Base-by-base conservation (phyloP, 2,329 filamentous ascomycete genomes). In the Fusarium sp. region DNA sequence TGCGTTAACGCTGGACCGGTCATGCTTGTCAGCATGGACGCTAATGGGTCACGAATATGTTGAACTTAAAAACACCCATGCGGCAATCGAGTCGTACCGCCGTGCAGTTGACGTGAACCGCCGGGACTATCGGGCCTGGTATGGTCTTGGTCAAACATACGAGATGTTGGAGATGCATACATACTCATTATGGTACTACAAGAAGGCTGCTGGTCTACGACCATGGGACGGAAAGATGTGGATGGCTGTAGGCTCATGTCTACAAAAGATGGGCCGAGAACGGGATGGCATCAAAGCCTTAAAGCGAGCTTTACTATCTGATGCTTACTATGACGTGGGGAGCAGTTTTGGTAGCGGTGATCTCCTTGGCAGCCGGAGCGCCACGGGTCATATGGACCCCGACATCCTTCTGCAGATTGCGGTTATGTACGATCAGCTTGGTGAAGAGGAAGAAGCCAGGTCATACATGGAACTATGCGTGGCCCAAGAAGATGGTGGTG, bases 21-120 rank as follows among this genome's bases (percentile, higher is more conserved):
- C 91, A 31, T 99, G 96, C 79, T 87, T 98, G 21, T 97, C 94
- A 1, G 96, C 96, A 4, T 99, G 96, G 96, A 99, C 96, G 0
- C 86, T 99, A 3, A 98, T 99, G 95, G 96, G 96, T 3, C 96
- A 99, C 81, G 96, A 99, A 81, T 99, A 98, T 76, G 94, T 98
- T 60, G 96, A 99, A 82, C 91, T 99, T 82, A 99, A 98, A 79
- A 99, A 99, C 80, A 98, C 95, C 0, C 96, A 99, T 77, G 95
- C 96, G 0, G 96, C 96, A 14, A 98, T 99, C 69, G 96, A 99
- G 81, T 97, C 94, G 3, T 99, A 99, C 79, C 91, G 96, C 4
- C 92, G 96, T 45, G 96, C 96, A 3, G 95, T 99, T 3, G 96
- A 99, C 77, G 94, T 96, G 75, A 98, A 99, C 78, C 90, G 95